Percentiles rank a stretch among this genome's conserved stretches.
These are phyloP conservation scores for Rhododendron simsii DNA, from an alignment of 148 eudicot genomes.

Conservation along the genomic window DNA sequence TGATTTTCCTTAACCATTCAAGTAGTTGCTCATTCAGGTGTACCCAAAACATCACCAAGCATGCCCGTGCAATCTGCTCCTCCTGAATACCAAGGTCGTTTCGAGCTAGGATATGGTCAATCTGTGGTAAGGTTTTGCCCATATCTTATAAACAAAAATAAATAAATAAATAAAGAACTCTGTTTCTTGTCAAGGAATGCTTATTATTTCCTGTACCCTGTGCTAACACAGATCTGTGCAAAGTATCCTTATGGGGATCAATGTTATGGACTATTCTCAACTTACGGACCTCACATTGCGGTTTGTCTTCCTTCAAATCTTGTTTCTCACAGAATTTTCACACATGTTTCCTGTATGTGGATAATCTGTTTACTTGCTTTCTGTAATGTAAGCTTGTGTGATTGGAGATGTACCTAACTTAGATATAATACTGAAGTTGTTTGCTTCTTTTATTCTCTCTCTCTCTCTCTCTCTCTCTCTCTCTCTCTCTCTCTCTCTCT, in stretches of 20 bases:
- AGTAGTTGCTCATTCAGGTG: slow-evolving; percentile 28
- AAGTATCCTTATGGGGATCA: slow-evolving; percentile 55
- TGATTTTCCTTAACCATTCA: background rate
- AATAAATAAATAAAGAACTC: background rate
- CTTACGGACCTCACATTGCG: slow-evolving; percentile 52
- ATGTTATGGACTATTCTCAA: slow-evolving; percentile 44
- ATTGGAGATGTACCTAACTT: background rate
- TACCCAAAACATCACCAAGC: slow-evolving; percentile 17
- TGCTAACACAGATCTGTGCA: slow-evolving; percentile 34
- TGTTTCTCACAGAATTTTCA: background rate
- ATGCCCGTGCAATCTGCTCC: slow-evolving; percentile 21
- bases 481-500: background rate
- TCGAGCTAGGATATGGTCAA: slow-evolving; percentile 69
- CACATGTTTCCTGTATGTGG: background rate
- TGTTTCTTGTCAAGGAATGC: background rate
- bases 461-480: too few species aligned
- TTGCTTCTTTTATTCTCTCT: background rate
- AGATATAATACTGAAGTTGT: background rate
- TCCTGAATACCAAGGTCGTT: slow-evolving; percentile 32
- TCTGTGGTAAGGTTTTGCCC: slow-evolving; percentile 40
- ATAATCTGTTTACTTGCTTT: background rate
- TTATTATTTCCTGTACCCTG: slow-evolving; percentile 1
- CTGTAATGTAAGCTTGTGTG: background rate
- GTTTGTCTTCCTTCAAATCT: slow-evolving; percentile 31
- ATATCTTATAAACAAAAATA: background rate